A percentile compares a stretch with the other conserved stretches of the same genome.
These are phyloP conservation scores for Diversispora epigaea DNA, from an alignment of 192 early-diverging fungal genomes.

Conservation along the genomic window DNA sequence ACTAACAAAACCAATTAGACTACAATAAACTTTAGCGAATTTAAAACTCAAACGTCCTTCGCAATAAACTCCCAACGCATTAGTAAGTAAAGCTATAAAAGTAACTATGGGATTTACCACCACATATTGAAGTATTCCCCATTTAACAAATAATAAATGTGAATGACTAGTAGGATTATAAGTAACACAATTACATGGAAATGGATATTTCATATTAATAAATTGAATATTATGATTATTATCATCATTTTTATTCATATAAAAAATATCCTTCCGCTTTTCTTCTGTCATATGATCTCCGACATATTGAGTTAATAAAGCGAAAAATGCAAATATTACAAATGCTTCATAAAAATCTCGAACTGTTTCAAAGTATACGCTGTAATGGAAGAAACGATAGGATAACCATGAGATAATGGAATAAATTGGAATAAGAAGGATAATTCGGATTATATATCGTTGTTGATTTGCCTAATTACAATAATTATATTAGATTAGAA, in stretches of 20 bases:
- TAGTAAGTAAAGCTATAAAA: not conserved
- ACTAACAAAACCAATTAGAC: not conserved
- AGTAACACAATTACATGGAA: not conserved
- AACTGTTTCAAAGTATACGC: not conserved
- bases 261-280: not conserved
- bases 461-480: not conserved
- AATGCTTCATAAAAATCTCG: not conserved
- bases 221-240: not conserved
- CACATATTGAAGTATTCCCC: not conserved
- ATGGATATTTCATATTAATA: not conserved
- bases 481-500: not conserved
- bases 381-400: not conserved
- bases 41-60: not conserved
- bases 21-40: not conserved
- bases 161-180: not conserved
- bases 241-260: not conserved
- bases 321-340: not conserved
- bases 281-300: not conserved
- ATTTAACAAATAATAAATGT: not conserved
- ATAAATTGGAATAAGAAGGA: not conserved
- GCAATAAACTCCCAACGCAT: not conserved
- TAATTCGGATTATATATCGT: not conserved
- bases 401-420: not conserved
- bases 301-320: not conserved
- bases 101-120: not conserved